Conservation (phyloP, 768 basidiomycete genomes). For the Mycena haematopus region DNA sequence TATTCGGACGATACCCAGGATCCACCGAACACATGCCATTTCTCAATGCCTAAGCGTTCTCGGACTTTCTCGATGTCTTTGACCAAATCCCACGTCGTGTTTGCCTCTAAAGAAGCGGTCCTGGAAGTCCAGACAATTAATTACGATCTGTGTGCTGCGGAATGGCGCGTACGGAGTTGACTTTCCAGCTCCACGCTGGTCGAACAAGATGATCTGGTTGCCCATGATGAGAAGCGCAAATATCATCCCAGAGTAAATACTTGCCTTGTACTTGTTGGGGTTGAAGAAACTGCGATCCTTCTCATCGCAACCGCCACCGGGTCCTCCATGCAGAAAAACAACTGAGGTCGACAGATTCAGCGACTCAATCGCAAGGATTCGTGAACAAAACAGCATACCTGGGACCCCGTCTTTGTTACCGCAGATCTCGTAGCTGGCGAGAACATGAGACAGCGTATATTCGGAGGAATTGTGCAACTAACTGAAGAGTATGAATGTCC, state of each 20-base stretch:
- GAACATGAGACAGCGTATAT: background rate
- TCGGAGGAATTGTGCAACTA: conserved; percentile 13
- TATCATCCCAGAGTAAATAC: background rate
- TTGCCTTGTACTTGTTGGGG: conserved; percentile 82
- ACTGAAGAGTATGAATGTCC: conserved; percentile 81
- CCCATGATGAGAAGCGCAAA: conserved; percentile 4
- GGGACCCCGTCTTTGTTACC: conserved; percentile 81
- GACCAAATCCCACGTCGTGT: conserved; percentile 95
- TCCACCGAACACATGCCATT: conserved; percentile 95
- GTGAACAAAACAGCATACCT: conserved; percentile 47
- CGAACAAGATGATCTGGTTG: conserved; percentile 79
- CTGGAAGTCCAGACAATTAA: conserved; percentile 42
- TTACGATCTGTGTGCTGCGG: background rate
- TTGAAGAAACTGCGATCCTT: conserved; percentile 81
- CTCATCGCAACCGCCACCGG: conserved; percentile 75
- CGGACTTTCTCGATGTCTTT: conserved; percentile 87
- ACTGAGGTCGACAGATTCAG: conserved; percentile 46
- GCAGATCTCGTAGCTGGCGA: conserved; percentile 75
- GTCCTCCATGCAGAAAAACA: conserved; percentile 86
- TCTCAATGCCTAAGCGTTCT: conserved; percentile 75
- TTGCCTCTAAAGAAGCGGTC: conserved; percentile 77
- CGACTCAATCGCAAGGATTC: background rate
- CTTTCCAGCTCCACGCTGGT: conserved; percentile 90
- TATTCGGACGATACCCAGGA: conserved; percentile 68
- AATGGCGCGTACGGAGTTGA: conserved; percentile 72